A percentile compares a stretch with the other conserved stretches of the same genome.
Evolutionary conservation across 2,329 filamentous ascomycete species (phyloP).

Genomic region (Alternaria hordeiaustralica): DNA sequence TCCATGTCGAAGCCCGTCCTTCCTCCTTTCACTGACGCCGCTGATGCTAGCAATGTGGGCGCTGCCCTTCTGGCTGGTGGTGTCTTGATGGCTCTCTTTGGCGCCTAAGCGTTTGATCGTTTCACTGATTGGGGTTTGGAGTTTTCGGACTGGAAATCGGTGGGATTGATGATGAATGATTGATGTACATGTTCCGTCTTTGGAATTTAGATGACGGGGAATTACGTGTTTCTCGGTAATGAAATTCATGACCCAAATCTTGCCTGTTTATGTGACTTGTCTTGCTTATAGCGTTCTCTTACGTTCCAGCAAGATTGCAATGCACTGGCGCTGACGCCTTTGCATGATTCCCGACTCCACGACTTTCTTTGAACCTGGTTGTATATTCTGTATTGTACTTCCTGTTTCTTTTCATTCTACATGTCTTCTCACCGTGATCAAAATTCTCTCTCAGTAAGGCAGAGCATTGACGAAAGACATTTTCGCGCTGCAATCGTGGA

Average conservation of each 20-base stretch:
- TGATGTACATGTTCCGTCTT: not conserved
- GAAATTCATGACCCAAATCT: not conserved
- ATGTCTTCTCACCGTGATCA: not conserved
- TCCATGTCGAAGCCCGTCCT: not conserved
- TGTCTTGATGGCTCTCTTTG: slow-evolving; percentile 8
- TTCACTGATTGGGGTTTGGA: not conserved
- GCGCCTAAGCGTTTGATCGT: not conserved
- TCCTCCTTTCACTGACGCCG: slow-evolving; percentile 8
- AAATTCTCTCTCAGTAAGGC: not conserved
- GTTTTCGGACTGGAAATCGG: not conserved
- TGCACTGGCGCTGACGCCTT: not conserved
- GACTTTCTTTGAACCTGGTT: not conserved
- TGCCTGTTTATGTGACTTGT: not conserved
- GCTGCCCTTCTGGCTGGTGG: slow-evolving; percentile 3
- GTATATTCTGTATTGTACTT: not conserved
- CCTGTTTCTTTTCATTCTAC: not conserved
- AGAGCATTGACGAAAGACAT: not conserved
- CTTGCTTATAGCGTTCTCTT: not conserved
- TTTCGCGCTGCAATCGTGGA: not conserved
- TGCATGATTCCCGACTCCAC: not conserved
- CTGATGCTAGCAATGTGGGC: slow-evolving; percentile 4
- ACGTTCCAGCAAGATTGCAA: not conserved
- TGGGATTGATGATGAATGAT: not conserved
- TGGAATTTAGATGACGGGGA: not conserved
- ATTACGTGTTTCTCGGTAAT: not conserved